Evolutionary conservation across 108 stramenopile genomes (phyloP).

Genomic region (Fragilaria radians): DNA sequence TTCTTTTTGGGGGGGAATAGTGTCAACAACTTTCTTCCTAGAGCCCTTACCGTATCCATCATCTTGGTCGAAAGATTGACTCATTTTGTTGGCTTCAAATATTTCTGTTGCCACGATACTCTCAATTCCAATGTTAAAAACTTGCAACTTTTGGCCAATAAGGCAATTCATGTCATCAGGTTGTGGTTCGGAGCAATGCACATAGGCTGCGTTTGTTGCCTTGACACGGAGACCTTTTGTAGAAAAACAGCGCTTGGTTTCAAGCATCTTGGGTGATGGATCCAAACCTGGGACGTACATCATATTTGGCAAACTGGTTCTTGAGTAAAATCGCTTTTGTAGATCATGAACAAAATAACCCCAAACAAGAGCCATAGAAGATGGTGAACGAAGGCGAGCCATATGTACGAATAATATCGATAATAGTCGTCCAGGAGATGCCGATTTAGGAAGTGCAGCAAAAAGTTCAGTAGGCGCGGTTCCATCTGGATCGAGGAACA

Average conservation of each 20-base stretch:
- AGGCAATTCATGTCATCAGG: slow-evolving; percentile 68
- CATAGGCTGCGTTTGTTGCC: slow-evolving; percentile 35
- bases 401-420: slow-evolving; percentile 80
- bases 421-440: slow-evolving; percentile 75
- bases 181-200: slow-evolving; percentile 48
- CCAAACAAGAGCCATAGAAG: slow-evolving; percentile 74
- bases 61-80: not conserved
- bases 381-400: slow-evolving; percentile 57
- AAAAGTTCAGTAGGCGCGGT: slow-evolving; percentile 3
- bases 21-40: not conserved
- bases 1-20: not conserved
- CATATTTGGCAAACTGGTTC: slow-evolving; percentile 73
- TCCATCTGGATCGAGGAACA: slow-evolving; percentile 1
- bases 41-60: not conserved
- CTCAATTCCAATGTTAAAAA: slow-evolving; percentile 77
- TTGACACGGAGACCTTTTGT: slow-evolving; percentile 13
- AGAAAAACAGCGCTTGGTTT: slow-evolving; percentile 21
- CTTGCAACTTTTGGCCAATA: slow-evolving; percentile 83
- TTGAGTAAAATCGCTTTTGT: slow-evolving; percentile 56
- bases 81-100: slow-evolving; percentile 2
- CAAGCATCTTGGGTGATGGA: slow-evolving; percentile 16
- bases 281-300: slow-evolving; percentile 64
- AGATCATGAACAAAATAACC: slow-evolving; percentile 63
- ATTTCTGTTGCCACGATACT: slow-evolving; percentile 52
- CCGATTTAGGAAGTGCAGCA: slow-evolving; percentile 42